Evolutionary conservation across 177 flowering plant genomes (phyloP).

Genomic region (Tripterygium wilfordii): DNA sequence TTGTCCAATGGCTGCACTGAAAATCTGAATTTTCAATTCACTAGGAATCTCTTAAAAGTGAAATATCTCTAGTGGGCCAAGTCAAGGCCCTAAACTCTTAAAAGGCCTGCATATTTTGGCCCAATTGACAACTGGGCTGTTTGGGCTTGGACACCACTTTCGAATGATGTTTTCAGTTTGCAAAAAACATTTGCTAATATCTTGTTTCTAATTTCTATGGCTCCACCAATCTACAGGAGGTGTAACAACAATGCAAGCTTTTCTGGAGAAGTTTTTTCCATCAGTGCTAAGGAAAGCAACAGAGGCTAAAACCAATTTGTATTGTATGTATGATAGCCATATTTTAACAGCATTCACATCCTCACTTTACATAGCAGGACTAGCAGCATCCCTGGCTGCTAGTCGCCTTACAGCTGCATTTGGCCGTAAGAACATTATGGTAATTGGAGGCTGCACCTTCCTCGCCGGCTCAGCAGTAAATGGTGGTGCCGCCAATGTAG

Average conservation of each 20-base stretch:
- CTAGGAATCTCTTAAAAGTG: no score
- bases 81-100: no score
- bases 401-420: constrained; percentile 29
- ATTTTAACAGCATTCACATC: constrained; percentile 53
- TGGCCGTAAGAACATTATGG: constrained; percentile 55
- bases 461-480: constrained; percentile 50
- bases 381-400: constrained; percentile 42
- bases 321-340: constrained; percentile 47
- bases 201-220: background rate
- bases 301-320: constrained; percentile 30
- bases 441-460: constrained; percentile 59
- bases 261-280: constrained; percentile 55
- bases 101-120: no score
- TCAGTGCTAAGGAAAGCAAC: constrained; percentile 28
- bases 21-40: no score
- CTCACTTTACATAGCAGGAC: constrained; percentile 53
- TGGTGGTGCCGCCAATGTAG: constrained; percentile 43
- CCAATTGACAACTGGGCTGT: no score
- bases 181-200: background rate
- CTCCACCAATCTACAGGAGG: constrained; percentile 32
- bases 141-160: no score
- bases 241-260: constrained; percentile 57
- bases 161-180: background rate
- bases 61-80: no score
- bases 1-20: no score